Conservation (phyloP, 192 early-diverging fungal genomes). For the Rhizophagus clarus region DNA sequence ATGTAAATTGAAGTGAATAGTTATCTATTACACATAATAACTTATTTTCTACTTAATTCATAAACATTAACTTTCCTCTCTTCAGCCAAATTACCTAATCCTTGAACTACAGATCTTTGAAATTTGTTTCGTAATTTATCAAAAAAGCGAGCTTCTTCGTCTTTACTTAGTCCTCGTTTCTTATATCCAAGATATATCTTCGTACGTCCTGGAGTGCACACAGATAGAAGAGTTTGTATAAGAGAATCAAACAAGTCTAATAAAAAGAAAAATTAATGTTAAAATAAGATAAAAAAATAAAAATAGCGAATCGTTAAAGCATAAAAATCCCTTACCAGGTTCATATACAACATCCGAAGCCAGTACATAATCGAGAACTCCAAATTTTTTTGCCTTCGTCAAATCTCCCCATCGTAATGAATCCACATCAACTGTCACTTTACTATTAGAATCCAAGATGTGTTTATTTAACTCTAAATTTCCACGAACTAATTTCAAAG, state of each 20-base stretch:
- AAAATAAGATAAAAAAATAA: not conserved
- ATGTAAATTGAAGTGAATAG: no score
- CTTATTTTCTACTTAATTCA: conserved; percentile 3
- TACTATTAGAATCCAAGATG: not conserved
- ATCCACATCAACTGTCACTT: not conserved
- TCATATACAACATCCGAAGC: conserved; percentile 33
- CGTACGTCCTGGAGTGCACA: conserved; percentile 8
- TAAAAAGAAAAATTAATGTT: not conserved
- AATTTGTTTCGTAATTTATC: conserved; percentile 2
- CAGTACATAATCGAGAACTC: conserved; percentile 8
- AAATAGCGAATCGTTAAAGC: not conserved
- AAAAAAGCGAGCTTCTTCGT: conserved; percentile 22
- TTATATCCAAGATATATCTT: conserved; percentile 33
- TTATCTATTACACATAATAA: not conserved
- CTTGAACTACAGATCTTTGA: not conserved
- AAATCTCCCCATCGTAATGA: conserved; percentile 18
- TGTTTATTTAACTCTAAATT: conserved; percentile 20
- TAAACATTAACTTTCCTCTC: conserved; percentile 20
- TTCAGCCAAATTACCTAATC: not conserved
- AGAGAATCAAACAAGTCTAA: conserved; percentile 25
- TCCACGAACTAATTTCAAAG: not conserved
- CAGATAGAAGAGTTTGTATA: conserved; percentile 17
- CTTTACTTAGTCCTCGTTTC: conserved; percentile 3
- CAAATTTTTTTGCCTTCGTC: not conserved
- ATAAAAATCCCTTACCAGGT: conserved; percentile 18